Evolutionary conservation across 495 filamentous ascomycete species (phyloP).

Genomic region (Penicillium ucsense): DNA sequence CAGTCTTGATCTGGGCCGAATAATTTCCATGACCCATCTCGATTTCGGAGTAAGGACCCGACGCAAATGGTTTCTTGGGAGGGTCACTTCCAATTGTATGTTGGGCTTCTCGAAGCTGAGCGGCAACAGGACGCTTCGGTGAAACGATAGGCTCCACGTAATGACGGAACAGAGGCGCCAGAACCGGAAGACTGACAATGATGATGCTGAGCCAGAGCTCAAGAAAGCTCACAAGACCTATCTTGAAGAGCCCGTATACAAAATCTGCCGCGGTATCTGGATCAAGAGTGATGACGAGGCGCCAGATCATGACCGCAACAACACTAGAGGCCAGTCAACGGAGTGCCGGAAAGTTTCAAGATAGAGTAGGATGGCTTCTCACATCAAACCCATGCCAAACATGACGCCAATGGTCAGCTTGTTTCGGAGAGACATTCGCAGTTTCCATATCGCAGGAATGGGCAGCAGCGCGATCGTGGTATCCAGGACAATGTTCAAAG

Average conservation of each 20-base stretch:
- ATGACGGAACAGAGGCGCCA: constrained; percentile 3
- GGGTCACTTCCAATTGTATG: constrained; percentile 4
- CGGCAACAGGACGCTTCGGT: constrained; percentile 1
- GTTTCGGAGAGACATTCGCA: constrained; percentile 2
- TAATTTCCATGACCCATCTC: constrained; percentile 3
- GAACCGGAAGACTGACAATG: constrained; percentile 2
- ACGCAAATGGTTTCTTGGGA: background rate
- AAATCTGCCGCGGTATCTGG: background rate
- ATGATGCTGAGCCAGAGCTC: constrained; percentile 5
- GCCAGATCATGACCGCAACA: constrained; percentile 5
- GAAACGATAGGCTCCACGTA: constrained; percentile 3
- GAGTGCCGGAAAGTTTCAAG: too few relatives aligned
- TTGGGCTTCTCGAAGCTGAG: constrained; percentile 2
- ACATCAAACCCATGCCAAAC: constrained; percentile 6
- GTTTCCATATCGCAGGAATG: constrained; percentile 1
- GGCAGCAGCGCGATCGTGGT: constrained; percentile 1
- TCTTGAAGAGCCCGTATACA: constrained; percentile 1
- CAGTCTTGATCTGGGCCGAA: constrained; percentile 2
- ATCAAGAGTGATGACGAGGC: constrained; percentile 2
- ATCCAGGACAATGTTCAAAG: constrained; percentile 1
- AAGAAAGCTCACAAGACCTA: constrained; percentile 3
- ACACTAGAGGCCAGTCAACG: background rate
- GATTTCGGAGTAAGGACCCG: background rate
- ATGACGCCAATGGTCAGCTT: constrained; percentile 2
- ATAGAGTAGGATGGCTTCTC: background rate